phyloP scores from a whole-genome alignment of 176 grass and related monocot genomes.

The Avena eriantha region DNA sequence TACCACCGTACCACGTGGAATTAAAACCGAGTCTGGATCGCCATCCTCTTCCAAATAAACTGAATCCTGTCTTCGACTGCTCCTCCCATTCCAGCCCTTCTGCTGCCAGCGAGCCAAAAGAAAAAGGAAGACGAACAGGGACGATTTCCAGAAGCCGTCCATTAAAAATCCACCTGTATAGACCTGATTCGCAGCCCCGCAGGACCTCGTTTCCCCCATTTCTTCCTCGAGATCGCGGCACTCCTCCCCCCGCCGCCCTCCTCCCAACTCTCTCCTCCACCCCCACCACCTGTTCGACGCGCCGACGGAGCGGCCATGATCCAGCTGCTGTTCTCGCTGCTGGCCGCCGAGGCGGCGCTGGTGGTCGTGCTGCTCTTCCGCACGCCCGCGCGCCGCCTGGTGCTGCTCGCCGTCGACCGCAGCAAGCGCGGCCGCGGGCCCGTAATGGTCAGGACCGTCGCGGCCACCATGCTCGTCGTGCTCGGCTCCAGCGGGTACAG shows the following conservation, averaged over 20 bases:
- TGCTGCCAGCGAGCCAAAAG: not conserved
- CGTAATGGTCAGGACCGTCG: constrained; percentile 61
- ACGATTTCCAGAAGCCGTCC: not conserved
- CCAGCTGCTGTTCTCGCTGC: constrained; percentile 66
- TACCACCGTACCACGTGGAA: not conserved
- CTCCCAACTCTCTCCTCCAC: not conserved
- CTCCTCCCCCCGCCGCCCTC: not conserved
- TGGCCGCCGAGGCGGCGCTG: constrained; percentile 62
- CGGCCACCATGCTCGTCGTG: constrained; percentile 58
- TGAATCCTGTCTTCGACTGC: not conserved
- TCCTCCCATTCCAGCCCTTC: not conserved
- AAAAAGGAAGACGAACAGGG: not conserved
- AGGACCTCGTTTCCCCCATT: not conserved
- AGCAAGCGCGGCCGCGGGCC: constrained; percentile 65
- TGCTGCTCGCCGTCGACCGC: constrained; percentile 52
- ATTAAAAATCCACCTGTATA: not conserved
- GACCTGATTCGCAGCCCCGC: not conserved
- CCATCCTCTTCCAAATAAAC: not conserved
- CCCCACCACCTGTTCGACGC: constrained; percentile 9
- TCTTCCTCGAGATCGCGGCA: not conserved
- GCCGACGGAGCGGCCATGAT: constrained; percentile 46
- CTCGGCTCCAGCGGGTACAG: constrained; percentile 59
- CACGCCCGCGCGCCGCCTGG: constrained; percentile 54
- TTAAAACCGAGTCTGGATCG: not conserved
- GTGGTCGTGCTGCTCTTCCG: constrained; percentile 62